Conservation (phyloP, 2,329 filamentous ascomycete species). For the Colletotrichum lupini region DNA sequence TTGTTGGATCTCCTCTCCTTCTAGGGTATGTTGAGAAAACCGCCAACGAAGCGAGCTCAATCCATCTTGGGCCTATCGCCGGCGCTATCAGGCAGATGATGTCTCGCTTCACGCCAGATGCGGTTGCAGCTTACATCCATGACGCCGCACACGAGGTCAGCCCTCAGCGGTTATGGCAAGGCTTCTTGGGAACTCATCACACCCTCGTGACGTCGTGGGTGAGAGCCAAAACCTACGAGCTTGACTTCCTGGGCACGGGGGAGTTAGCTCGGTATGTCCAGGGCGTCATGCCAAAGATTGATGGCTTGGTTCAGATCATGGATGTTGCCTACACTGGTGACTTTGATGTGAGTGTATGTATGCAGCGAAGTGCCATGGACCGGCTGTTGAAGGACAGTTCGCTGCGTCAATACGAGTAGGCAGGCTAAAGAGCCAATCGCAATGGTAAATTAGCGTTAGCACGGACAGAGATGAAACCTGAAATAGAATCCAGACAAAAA, state of each 20-base stretch:
- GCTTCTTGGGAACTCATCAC: constrained; percentile 54
- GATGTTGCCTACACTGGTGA: constrained; percentile 46
- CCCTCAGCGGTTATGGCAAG: constrained; percentile 60
- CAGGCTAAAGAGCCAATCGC: background rate
- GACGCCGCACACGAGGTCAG: constrained; percentile 54
- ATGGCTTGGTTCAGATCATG: constrained; percentile 55
- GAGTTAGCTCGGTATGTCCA: constrained; percentile 50
- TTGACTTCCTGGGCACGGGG: constrained; percentile 49
- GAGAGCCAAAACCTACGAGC: constrained; percentile 48
- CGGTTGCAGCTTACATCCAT: constrained; percentile 53
- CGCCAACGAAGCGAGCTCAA: background rate
- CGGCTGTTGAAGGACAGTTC: constrained; percentile 42
- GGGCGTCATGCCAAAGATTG: constrained; percentile 52
- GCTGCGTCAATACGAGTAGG: constrained; percentile 27
- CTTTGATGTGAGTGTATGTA: constrained; percentile 48
- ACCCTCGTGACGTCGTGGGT: constrained; percentile 58
- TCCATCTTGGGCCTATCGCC: constrained; percentile 39
- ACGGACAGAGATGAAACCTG: fast-evolving
- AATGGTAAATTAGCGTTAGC: no score
- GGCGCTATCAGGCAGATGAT: constrained; percentile 48
- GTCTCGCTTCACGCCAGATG: constrained; percentile 48
- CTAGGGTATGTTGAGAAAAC: constrained; percentile 46
- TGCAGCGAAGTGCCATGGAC: constrained; percentile 43
- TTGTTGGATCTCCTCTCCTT: constrained; percentile 57
- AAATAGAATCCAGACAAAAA: background rate